Conservation (phyloP, 179 eudicot genomes). For the Pouteria campechiana region DNA sequence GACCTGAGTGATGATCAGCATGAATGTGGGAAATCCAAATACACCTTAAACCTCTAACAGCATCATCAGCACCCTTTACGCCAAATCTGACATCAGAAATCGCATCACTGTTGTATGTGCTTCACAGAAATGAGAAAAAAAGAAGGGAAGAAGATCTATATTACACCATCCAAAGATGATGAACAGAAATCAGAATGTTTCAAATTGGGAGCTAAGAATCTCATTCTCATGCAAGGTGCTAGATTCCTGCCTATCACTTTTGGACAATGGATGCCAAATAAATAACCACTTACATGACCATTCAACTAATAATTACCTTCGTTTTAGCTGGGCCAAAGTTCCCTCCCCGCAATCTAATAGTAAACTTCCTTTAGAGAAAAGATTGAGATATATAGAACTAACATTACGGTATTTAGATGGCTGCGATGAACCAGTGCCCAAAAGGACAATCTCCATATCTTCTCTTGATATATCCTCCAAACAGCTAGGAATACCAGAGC, state of each 20-base stretch:
- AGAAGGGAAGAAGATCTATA: neutral
- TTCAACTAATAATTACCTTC: constrained; percentile 79
- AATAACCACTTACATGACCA: neutral
- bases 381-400: constrained; percentile 71
- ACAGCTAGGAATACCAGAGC: constrained; percentile 56
- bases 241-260: no score
- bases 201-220: no score
- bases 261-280: no score
- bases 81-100: constrained; percentile 50
- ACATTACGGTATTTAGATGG: constrained; percentile 96
- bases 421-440: constrained; percentile 98
- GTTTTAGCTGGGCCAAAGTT: constrained; percentile 83
- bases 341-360: constrained; percentile 98
- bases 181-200: no score
- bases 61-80: constrained; percentile 76
- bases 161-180: no score
- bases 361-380: constrained; percentile 76
- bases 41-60: constrained; percentile 54
- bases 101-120: neutral
- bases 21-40: constrained; percentile 98
- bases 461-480: constrained; percentile 71
- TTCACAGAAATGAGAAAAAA: constrained; percentile 1
- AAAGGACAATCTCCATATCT: constrained; percentile 86
- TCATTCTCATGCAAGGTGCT: no score
- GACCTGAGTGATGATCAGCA: constrained; percentile 97